These are phyloP conservation scores for Acacia crassicarpa DNA, from an alignment of 306 rosid species.

Conservation along the genomic window DNA sequence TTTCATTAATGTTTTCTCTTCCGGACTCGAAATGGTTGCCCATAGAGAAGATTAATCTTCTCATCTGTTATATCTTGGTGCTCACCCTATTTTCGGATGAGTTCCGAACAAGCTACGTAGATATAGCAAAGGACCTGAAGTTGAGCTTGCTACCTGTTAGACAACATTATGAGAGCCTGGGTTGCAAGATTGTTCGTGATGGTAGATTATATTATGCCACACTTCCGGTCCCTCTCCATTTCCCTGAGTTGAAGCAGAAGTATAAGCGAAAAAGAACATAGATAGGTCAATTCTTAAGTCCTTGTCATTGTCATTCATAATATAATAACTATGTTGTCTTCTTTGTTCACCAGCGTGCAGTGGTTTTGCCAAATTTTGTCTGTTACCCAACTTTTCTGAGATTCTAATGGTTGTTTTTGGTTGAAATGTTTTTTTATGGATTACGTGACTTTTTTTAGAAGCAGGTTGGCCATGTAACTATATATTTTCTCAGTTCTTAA, in stretches of 20 bases:
- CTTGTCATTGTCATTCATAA: neutral
- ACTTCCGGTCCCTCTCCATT: constrained; percentile 71
- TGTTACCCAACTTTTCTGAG: constrained; percentile 7
- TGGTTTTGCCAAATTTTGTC: constrained; percentile 23
- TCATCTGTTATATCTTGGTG: constrained; percentile 65
- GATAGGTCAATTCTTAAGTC: neutral
- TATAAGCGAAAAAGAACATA: constrained; percentile 26
- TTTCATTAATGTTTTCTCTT: constrained; percentile 50
- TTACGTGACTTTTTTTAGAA: neutral
- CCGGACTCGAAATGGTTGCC: constrained; percentile 48
- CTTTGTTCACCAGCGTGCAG: neutral
- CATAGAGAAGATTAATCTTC: constrained; percentile 60
- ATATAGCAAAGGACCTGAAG: constrained; percentile 80
- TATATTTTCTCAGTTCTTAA: neutral
- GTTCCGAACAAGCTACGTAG: constrained; percentile 54
- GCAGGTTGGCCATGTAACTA: neutral
- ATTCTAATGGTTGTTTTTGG: neutral
- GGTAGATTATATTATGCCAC: constrained; percentile 29
- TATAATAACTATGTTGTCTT: constrained; percentile 4
- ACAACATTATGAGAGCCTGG: constrained; percentile 51
- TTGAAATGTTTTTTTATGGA: neutral
- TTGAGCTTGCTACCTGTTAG: constrained; percentile 28
- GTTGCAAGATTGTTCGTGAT: constrained; percentile 57
- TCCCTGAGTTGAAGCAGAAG: constrained; percentile 47
- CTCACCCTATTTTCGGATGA: constrained; percentile 69